Conservation (phyloP, 2,329 filamentous ascomycete genomes). For the Davidsoniella australis region DNA sequence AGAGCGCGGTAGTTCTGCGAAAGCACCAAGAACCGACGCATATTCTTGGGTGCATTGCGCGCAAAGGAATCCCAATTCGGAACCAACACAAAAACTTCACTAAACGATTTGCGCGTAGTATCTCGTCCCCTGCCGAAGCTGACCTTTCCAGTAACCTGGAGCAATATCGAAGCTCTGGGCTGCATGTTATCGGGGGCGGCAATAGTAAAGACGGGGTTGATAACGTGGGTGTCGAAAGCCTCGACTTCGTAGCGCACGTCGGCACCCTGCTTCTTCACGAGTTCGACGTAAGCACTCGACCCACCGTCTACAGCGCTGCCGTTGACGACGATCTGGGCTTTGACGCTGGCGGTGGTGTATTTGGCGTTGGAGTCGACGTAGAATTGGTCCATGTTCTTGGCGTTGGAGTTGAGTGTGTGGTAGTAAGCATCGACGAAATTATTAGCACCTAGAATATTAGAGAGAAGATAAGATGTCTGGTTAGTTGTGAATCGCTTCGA, state of each 20-base stretch:
- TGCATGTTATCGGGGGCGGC: conserved; percentile 38
- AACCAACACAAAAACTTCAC: conserved; percentile 65
- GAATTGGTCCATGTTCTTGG: conserved; percentile 41
- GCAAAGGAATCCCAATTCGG: conserved; percentile 50
- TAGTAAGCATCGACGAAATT: conserved; percentile 38
- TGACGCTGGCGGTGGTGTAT: conserved; percentile 19
- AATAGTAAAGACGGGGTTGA: conserved; percentile 49
- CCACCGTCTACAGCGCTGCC: conserved; percentile 47
- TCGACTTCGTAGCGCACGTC: conserved; percentile 54
- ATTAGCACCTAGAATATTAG: conserved; percentile 11
- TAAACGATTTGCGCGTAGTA: conserved; percentile 51
- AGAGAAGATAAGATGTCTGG: neutral
- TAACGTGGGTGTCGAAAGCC: conserved; percentile 58
- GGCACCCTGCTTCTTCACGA: conserved; percentile 47
- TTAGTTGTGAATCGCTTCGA: neutral
- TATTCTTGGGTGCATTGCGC: conserved; percentile 30
- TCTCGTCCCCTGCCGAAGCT: conserved; percentile 48
- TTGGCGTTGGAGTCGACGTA: conserved; percentile 35
- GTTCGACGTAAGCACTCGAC: conserved; percentile 46
- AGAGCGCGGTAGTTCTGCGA: conserved; percentile 54
- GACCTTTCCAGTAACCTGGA: conserved; percentile 59
- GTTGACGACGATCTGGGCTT: conserved; percentile 63
- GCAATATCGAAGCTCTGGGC: conserved; percentile 48
- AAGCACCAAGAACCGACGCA: conserved; percentile 47
- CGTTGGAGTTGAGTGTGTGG: conserved; percentile 48